A percentile compares a stretch with the other conserved stretches of the same genome.
Conservation (phyloP, 345 rosid species). For the Eucalyptus fibrosa region DNA sequence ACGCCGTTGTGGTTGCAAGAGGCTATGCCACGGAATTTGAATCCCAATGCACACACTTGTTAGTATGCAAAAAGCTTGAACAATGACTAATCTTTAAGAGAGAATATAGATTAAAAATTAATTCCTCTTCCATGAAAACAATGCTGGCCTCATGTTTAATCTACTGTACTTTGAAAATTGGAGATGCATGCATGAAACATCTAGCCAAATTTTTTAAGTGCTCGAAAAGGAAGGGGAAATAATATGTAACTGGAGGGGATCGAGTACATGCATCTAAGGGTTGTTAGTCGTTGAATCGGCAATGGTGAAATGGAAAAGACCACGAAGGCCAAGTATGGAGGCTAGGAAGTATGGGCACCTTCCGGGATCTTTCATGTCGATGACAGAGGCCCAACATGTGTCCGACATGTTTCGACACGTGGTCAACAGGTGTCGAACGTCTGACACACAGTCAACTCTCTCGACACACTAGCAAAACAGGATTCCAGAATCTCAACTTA, state of each 20-base stretch:
- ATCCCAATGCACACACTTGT: neutral
- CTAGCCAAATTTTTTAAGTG: neutral
- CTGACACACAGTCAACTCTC: no score
- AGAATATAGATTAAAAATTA: neutral
- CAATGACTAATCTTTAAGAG: neutral
- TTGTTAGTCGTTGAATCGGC: neutral
- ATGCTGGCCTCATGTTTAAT: neutral
- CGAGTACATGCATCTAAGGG: neutral
- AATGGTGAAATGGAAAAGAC: neutral
- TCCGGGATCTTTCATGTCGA: no score
- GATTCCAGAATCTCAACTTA: no score
- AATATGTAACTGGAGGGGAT: neutral
- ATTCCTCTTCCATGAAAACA: neutral
- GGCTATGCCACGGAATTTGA: neutral
- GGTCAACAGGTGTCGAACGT: no score
- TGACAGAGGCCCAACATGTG: no score
- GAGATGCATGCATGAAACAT: neutral
- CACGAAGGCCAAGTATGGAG: neutral
- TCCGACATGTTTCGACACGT: no score
- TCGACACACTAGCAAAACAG: rapidly evolving
- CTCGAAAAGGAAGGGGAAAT: neutral
- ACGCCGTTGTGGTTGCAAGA: neutral
- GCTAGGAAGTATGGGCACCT: no score
- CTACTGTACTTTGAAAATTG: neutral
- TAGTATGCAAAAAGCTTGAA: neutral